phyloP scores from a whole-genome alignment of 345 rosid genomes.

The Lepidium aucheri region DNA sequence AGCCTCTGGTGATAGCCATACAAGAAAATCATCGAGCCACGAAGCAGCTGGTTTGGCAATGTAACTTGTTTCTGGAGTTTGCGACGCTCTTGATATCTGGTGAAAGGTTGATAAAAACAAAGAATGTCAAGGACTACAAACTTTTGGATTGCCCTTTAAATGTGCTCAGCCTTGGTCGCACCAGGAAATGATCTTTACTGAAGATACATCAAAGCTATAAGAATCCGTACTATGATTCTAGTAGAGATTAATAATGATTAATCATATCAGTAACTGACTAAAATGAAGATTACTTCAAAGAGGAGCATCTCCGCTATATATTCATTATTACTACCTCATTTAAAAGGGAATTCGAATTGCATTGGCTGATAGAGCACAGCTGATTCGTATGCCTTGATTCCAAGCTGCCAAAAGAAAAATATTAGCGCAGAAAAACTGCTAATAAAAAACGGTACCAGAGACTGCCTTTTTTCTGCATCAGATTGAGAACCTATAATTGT shows the following conservation, averaged over 20 bases:
- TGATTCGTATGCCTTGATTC: constrained; percentile 78
- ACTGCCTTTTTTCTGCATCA: not conserved
- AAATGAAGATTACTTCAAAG: not conserved
- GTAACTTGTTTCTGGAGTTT: constrained; percentile 64
- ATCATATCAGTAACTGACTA: constrained; percentile 1
- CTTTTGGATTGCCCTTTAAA: not conserved
- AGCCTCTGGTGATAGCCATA: constrained; percentile 93
- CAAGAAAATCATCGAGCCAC: constrained; percentile 95
- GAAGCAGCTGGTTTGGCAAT: constrained; percentile 99
- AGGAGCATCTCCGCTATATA: not conserved
- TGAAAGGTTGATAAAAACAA: constrained; percentile 3
- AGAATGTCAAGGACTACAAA: not conserved
- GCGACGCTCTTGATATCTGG: constrained; percentile 85
- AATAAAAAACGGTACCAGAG: not conserved
- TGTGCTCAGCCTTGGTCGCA: constrained; percentile 6
- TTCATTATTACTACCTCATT: constrained; percentile 52
- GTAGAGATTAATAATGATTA: not conserved
- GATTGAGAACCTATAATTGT: constrained; percentile 69
- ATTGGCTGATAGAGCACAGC: constrained; percentile 89
- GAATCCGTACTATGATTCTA: constrained; percentile 7
- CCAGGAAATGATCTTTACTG: constrained; percentile 10
- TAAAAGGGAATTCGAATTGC: constrained; percentile 78
- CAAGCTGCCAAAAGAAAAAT: constrained; percentile 40
- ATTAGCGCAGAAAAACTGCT: constrained; percentile 19
- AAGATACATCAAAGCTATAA: constrained; percentile 10